Conservation (phyloP, 345 rosid genomes). For the Salix arbutifolia region DNA sequence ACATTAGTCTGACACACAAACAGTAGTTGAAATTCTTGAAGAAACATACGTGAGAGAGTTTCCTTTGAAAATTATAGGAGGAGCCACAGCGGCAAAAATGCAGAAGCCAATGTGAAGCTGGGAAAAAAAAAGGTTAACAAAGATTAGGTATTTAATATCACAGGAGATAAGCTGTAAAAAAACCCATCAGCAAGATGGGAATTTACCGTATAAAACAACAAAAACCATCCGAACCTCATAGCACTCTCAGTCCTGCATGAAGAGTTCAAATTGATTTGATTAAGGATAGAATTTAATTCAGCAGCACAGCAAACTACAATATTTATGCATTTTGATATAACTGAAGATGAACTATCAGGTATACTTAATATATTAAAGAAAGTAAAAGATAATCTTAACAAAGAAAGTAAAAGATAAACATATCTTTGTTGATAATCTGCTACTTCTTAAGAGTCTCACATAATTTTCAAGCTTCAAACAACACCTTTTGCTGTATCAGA, state of each 20-base stretch:
- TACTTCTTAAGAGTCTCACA: background rate
- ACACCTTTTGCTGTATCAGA: background rate
- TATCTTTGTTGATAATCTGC: background rate
- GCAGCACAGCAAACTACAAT: background rate
- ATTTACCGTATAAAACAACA: conserved; percentile 24
- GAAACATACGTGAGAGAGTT: conserved; percentile 31
- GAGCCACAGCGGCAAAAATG: conserved; percentile 37
- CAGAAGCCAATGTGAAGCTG: conserved; percentile 35
- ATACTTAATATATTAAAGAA: background rate
- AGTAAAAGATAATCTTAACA: background rate
- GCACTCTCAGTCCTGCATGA: conserved; percentile 32
- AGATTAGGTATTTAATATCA: background rate
- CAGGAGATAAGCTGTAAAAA: background rate
- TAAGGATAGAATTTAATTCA: background rate
- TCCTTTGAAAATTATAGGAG: conserved; percentile 33
- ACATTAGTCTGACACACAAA: too few species aligned
- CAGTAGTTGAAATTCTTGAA: background rate
- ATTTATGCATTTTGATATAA: background rate
- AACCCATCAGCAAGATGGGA: conserved; percentile 8
- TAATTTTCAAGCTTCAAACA: background rate
- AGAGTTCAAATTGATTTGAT: background rate
- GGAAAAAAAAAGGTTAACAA: background rate
- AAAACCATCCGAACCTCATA: conserved; percentile 33
- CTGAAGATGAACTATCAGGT: background rate
- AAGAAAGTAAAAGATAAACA: background rate